phyloP scores from a whole-genome alignment of 2,329 filamentous ascomycete genomes.

The Magnaporthiopsis incrustans region DNA sequence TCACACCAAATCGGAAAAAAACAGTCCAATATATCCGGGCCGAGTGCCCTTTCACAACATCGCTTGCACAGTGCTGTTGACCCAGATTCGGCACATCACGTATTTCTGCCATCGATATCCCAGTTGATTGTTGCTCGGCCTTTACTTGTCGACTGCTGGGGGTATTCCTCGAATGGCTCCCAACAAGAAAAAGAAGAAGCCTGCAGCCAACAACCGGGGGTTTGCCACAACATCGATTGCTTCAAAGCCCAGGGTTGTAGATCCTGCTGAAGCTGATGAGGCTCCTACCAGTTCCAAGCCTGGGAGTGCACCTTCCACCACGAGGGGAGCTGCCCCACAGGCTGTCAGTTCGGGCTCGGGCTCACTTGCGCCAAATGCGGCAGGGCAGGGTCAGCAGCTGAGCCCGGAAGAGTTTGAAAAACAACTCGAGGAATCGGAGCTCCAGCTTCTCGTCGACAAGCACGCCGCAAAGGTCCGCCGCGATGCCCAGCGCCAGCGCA shows the following conservation, averaged over 20 bases:
- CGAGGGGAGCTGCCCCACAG: slow-evolving; percentile 16
- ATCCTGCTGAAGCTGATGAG: slow-evolving; percentile 33
- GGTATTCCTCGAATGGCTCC: slow-evolving; percentile 49
- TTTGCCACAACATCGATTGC: slow-evolving; percentile 92
- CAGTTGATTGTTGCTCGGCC: not conserved
- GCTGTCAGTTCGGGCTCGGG: not conserved
- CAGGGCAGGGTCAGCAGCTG: slow-evolving; percentile 34
- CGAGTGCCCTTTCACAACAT: not conserved
- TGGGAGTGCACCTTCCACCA: slow-evolving; percentile 14
- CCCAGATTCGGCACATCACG: not conserved
- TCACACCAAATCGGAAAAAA: not conserved
- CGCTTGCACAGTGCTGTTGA: not conserved
- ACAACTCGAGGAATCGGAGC: slow-evolving; percentile 81
- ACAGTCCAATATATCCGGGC: not conserved
- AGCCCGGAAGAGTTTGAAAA: slow-evolving; percentile 84
- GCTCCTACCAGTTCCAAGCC: slow-evolving; percentile 18
- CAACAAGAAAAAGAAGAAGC: slow-evolving; percentile 88
- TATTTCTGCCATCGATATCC: not conserved
- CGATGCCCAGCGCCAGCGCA: slow-evolving; percentile 69
- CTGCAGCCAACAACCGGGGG: slow-evolving; percentile 75
- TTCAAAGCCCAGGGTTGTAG: slow-evolving; percentile 62
- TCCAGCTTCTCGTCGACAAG: slow-evolving; percentile 83
- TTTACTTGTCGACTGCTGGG: not conserved
- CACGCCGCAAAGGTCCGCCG: slow-evolving; percentile 69
- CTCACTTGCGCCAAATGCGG: not conserved